These are phyloP conservation scores for Phytopythium mirpurense DNA, from an alignment of 352 stramenopile species.

Conservation along the genomic window DNA sequence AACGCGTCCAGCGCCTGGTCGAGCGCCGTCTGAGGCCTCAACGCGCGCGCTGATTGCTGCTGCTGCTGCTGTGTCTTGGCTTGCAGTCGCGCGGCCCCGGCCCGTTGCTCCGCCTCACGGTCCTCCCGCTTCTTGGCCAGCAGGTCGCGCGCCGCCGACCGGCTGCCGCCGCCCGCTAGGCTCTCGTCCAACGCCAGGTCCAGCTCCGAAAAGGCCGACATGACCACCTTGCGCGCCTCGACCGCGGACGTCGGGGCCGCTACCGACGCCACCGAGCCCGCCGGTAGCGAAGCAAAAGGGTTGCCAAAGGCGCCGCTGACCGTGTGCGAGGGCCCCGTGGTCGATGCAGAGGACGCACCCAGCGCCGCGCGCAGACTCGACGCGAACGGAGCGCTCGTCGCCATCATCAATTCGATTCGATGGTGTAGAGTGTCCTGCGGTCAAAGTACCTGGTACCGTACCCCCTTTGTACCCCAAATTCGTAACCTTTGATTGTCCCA, in stretches of 20 bases:
- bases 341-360: neutral
- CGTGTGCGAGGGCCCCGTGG: neutral
- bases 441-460: too few relatives aligned
- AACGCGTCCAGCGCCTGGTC: conserved; percentile 61
- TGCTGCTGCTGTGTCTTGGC: conserved; percentile 27
- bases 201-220: conserved; percentile 51
- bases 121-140: conserved; percentile 43
- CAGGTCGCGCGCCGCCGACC: conserved; percentile 43
- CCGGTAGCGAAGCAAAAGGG: conserved; percentile 13
- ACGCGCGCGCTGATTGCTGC: conserved; percentile 1
- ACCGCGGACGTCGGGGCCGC: conserved; percentile 4
- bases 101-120: conserved; percentile 28
- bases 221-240: conserved; percentile 28
- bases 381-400: conserved; percentile 25
- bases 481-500: too few relatives aligned
- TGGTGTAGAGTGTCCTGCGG: too few relatives aligned
- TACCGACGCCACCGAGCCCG: conserved; percentile 2
- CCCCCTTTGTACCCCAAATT: too few relatives aligned
- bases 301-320: conserved; percentile 12
- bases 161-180: conserved; percentile 12
- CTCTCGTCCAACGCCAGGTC: conserved; percentile 37
- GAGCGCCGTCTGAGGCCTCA: conserved; percentile 37
- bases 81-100: conserved; percentile 15
- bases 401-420: conserved; percentile 8
- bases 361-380: conserved; percentile 36